Conservation (phyloP, 2,329 filamentous ascomycete genomes). For the Botrytis deweyae region DNA sequence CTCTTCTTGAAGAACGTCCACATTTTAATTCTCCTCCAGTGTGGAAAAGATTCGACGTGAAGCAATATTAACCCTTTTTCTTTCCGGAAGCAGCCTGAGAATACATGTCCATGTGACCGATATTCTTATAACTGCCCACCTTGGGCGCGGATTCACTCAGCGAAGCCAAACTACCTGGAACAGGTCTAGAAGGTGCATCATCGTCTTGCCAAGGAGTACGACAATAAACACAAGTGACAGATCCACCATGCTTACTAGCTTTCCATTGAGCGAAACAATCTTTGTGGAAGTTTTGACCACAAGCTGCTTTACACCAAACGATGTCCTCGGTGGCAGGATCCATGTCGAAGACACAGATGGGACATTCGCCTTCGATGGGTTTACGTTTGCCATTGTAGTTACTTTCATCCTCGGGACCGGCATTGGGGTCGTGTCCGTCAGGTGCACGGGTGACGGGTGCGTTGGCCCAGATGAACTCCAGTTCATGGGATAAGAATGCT, state of each 20-base stretch:
- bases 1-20: background rate
- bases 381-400: conserved; percentile 27
- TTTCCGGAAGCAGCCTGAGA: conserved; percentile 2
- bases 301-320: conserved; percentile 58
- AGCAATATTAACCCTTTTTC: background rate
- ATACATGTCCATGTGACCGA: conserved; percentile 26
- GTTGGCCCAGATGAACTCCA: conserved; percentile 27
- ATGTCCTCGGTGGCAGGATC: conserved; percentile 43
- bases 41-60: background rate
- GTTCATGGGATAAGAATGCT: conserved; percentile 27
- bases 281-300: conserved; percentile 55
- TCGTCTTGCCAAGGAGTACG: conserved; percentile 56
- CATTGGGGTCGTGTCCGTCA: conserved; percentile 14
- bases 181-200: background rate
- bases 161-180: conserved; percentile 23
- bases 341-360: conserved; percentile 31
- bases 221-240: conserved; percentile 60
- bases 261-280: conserved; percentile 56
- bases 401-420: conserved; percentile 20
- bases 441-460: conserved; percentile 27
- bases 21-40: background rate
- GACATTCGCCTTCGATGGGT: conserved; percentile 28
- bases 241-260: conserved; percentile 43
- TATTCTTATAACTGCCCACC: conserved; percentile 27
- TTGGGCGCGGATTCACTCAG: conserved; percentile 28